Percentiles rank a stretch among this genome's conserved stretches.
phyloP scores from a whole-genome alignment of 257 asterid species.

The Linaria vulgaris region DNA sequence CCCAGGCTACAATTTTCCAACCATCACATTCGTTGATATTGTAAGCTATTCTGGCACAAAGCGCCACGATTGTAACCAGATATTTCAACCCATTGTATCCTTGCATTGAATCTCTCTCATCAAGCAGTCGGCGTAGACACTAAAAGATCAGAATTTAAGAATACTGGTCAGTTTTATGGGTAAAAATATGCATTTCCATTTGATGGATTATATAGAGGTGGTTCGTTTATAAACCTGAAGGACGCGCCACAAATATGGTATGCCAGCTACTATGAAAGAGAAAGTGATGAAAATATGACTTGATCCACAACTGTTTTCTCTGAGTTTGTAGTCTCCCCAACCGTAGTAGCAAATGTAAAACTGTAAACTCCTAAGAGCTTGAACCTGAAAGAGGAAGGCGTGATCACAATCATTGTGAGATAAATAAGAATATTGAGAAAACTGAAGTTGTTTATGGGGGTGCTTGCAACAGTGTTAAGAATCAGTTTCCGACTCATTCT shows the following conservation, averaged over 20 bases:
- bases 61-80: conserved; percentile 45
- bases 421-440: not conserved
- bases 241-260: conserved; percentile 54
- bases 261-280: conserved; percentile 44
- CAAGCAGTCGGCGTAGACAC: conserved; percentile 54
- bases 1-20: conserved; percentile 47
- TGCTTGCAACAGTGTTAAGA: too few relatives aligned
- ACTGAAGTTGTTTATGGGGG: not conserved
- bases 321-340: conserved; percentile 53
- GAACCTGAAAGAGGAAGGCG: conserved; percentile 37
- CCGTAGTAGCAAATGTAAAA: conserved; percentile 60
- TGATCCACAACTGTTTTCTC: conserved; percentile 40
- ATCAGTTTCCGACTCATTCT: too few relatives aligned
- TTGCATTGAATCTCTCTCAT: conserved; percentile 53
- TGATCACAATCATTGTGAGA: not conserved
- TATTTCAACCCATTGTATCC: conserved; percentile 55
- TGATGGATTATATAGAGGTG: not conserved
- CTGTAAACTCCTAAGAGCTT: conserved; percentile 59
- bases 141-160: conserved; percentile 5
- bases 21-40: conserved; percentile 22
- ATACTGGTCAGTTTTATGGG: not conserved
- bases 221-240: conserved; percentile 41
- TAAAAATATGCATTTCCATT: not conserved
- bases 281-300: conserved; percentile 40
- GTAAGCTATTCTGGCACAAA: conserved; percentile 47